A percentile compares a stretch with the other conserved stretches of the same genome.
These are phyloP conservation scores for Blastobotrys petasosporus DNA, from an alignment of 1,139 yeast genomes.

Conservation along the genomic window DNA sequence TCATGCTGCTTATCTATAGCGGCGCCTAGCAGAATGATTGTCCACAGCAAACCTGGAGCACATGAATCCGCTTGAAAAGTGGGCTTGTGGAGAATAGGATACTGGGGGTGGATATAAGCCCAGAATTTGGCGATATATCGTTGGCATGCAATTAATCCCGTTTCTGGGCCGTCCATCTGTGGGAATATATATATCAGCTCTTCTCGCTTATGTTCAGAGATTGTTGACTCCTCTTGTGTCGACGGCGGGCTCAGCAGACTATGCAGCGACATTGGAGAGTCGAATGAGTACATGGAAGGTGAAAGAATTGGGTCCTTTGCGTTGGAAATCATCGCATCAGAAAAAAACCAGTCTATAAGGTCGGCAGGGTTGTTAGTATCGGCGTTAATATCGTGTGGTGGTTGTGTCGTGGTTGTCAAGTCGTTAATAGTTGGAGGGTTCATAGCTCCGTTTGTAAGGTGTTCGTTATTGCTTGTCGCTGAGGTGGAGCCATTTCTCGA, in stretches of 20 bases:
- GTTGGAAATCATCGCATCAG: conserved; percentile 31
- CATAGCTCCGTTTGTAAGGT: not conserved
- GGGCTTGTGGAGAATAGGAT: conserved; percentile 56
- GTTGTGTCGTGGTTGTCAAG: conserved; percentile 2
- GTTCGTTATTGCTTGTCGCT: not conserved
- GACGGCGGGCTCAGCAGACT: conserved; percentile 35
- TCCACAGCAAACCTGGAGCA: conserved; percentile 48
- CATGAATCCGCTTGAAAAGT: conserved; percentile 50
- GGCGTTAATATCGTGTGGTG: conserved; percentile 7
- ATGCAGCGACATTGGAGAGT: conserved; percentile 37
- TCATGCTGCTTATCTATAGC: conserved; percentile 35
- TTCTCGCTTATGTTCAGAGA: conserved; percentile 29
- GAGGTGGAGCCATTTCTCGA: not conserved
- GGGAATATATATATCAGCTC: conserved; percentile 36
- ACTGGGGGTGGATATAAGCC: conserved; percentile 56
- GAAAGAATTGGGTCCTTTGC: conserved; percentile 29
- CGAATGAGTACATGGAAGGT: conserved; percentile 27
- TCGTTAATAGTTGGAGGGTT: conserved; percentile 2
- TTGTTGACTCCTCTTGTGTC: conserved; percentile 24
- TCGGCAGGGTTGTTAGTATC: conserved; percentile 19
- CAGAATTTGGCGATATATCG: conserved; percentile 39
- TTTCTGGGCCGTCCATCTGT: conserved; percentile 31
- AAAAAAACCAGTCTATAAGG: conserved; percentile 35
- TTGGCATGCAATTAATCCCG: conserved; percentile 38
- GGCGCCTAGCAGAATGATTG: conserved; percentile 53